Conservation (phyloP, 2,329 filamentous ascomycete species). For the Ascocoryne sarcoides region DNA sequence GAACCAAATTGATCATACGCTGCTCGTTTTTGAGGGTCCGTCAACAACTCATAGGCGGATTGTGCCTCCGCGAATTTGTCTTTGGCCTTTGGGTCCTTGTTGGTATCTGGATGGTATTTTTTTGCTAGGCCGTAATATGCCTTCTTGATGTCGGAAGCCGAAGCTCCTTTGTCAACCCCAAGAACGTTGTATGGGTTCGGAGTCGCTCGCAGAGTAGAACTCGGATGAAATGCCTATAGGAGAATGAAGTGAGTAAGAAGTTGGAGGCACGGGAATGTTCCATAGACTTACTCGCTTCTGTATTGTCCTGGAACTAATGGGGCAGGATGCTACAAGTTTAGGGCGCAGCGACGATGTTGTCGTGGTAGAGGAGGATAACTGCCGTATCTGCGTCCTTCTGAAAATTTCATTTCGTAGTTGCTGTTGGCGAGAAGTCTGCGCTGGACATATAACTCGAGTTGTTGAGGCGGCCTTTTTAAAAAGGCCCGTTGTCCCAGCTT, state of each 20-base stretch:
- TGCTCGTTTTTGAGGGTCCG: slow-evolving; percentile 86
- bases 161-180: slow-evolving; percentile 75
- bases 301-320: slow-evolving; percentile 1
- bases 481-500: slow-evolving; percentile 24
- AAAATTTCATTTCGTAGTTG: slow-evolving; percentile 11
- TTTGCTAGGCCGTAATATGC: slow-evolving; percentile 97
- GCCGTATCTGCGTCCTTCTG: slow-evolving; percentile 15
- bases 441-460: slow-evolving; percentile 21
- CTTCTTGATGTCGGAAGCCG: slow-evolving; percentile 87
- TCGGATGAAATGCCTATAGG: slow-evolving; percentile 26
- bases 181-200: slow-evolving; percentile 83
- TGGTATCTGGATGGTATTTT: slow-evolving; percentile 96
- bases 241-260: too few species aligned
- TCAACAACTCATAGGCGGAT: slow-evolving; percentile 85
- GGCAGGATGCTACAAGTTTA: slow-evolving; percentile 1
- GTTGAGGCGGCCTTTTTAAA: slow-evolving; percentile 25
- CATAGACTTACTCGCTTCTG: slow-evolving; percentile 22
- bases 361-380: slow-evolving; percentile 10
- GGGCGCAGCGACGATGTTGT: slow-evolving; percentile 6
- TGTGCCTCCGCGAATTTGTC: slow-evolving; percentile 93
- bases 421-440: slow-evolving; percentile 18
- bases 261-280: too few species aligned
- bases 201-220: slow-evolving; percentile 22
- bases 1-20: slow-evolving; percentile 87
- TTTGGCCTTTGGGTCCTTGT: slow-evolving; percentile 89